Evolutionary conservation across 192 early-diverging fungal genomes (phyloP).

Genomic region (Obelidium mucronatum): DNA sequence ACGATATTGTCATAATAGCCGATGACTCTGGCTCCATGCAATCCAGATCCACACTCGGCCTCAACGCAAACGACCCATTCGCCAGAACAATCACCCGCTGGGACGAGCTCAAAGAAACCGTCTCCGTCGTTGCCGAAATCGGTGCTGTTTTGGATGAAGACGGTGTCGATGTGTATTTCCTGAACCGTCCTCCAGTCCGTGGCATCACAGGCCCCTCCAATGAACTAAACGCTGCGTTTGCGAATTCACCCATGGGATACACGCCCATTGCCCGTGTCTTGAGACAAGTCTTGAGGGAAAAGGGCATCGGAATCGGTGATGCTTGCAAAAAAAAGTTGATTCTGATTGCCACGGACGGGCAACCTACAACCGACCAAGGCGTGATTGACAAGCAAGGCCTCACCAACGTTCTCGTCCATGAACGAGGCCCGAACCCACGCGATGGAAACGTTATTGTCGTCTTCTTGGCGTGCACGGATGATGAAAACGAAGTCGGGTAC

Average conservation of each 20-base stretch:
- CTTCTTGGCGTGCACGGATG: slow-evolving; percentile 14
- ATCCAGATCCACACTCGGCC: not conserved
- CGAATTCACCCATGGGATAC: not conserved
- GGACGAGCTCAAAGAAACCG: slow-evolving; percentile 32
- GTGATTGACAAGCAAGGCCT: slow-evolving; percentile 5
- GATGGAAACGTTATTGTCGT: not conserved
- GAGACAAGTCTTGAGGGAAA: not conserved
- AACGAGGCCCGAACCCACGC: not conserved
- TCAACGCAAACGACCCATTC: slow-evolving; percentile 23
- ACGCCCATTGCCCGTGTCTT: not conserved
- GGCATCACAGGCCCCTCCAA: not conserved
- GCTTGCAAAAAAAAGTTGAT: not conserved
- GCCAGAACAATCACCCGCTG: slow-evolving; percentile 24
- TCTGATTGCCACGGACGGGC: slow-evolving; percentile 13
- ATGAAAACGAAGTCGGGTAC: not conserved
- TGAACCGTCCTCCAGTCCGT: slow-evolving; percentile 15
- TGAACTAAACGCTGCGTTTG: not conserved
- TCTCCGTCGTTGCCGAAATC: slow-evolving; percentile 22
- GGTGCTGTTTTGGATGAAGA: slow-evolving; percentile 22
- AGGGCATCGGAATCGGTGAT: not conserved
- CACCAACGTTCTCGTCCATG: not conserved
- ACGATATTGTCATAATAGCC: slow-evolving; percentile 31
- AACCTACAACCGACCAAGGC: slow-evolving; percentile 1
- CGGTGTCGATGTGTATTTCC: slow-evolving; percentile 34
- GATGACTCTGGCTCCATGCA: slow-evolving; percentile 37